These are phyloP conservation scores for Pleurotus djamor DNA, from an alignment of 768 basidiomycete species.

Conservation along the genomic window DNA sequence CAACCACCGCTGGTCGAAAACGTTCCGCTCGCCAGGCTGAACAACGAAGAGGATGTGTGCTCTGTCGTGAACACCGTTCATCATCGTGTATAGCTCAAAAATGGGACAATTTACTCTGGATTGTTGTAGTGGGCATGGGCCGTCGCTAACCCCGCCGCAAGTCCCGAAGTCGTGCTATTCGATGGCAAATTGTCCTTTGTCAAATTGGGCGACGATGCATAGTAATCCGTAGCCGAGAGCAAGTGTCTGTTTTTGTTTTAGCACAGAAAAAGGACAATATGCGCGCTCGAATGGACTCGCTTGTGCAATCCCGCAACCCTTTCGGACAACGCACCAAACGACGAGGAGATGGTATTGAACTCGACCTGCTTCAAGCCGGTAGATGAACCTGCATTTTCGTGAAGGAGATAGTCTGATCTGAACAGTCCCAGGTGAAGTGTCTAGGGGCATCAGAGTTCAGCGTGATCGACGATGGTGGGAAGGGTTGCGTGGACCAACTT, in stretches of 20 bases:
- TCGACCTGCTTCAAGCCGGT: slow-evolving; percentile 87
- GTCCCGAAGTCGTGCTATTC: slow-evolving; percentile 68
- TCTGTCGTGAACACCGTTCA: slow-evolving; percentile 19
- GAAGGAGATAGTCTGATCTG: slow-evolving; percentile 92
- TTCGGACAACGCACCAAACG: slow-evolving; percentile 82
- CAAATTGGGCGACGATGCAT: slow-evolving; percentile 50
- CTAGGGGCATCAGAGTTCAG: slow-evolving; percentile 32
- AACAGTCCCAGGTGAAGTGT: slow-evolving; percentile 87
- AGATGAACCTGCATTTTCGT: slow-evolving; percentile 37
- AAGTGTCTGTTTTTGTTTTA: slow-evolving; percentile 55
- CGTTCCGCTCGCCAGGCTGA: slow-evolving; percentile 85
- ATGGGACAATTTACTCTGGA: slow-evolving; percentile 36
- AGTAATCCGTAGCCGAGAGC: slow-evolving; percentile 63
- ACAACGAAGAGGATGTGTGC: slow-evolving; percentile 82
- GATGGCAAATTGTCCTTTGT: slow-evolving; percentile 58
- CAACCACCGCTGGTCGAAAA: slow-evolving; percentile 89
- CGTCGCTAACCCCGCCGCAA: slow-evolving; percentile 74
- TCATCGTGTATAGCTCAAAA: not conserved
- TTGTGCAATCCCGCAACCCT: slow-evolving; percentile 70
- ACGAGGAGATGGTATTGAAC: slow-evolving; percentile 95
- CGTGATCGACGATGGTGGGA: not conserved
- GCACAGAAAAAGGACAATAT: not conserved
- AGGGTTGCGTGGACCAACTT: slow-evolving; percentile 27
- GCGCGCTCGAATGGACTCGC: slow-evolving; percentile 32
- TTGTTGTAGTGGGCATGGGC: slow-evolving; percentile 77